These are phyloP conservation scores for Fusarium floridanum DNA, from an alignment of 2,329 filamentous ascomycete species.

Conservation along the genomic window DNA sequence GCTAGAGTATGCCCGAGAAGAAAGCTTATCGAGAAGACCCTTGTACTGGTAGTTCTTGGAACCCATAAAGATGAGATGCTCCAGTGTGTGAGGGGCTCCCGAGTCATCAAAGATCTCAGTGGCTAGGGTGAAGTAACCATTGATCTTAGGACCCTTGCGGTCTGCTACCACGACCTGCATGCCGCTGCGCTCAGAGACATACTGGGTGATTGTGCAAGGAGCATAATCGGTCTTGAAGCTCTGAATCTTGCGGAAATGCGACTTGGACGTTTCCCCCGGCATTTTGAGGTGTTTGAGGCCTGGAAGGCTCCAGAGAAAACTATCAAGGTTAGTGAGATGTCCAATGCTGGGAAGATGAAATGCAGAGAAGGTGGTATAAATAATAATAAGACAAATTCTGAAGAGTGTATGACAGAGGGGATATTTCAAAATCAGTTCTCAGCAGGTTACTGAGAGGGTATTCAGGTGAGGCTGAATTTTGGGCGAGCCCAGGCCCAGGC, in stretches of 20 bases:
- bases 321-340: slow-evolving; percentile 29
- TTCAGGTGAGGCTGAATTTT: not conserved
- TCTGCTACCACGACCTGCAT: slow-evolving; percentile 96
- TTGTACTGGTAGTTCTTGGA: slow-evolving; percentile 96
- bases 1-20: slow-evolving; percentile 90
- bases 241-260: slow-evolving; percentile 85
- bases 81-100: slow-evolving; percentile 88
- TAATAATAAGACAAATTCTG: too few relatives aligned
- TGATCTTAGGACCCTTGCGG: slow-evolving; percentile 92
- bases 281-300: slow-evolving; percentile 56
- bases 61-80: slow-evolving; percentile 88
- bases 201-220: slow-evolving; percentile 88
- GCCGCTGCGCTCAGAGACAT: slow-evolving; percentile 93
- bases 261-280: slow-evolving; percentile 63
- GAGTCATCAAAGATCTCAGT: slow-evolving; percentile 99
- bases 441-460: not conserved
- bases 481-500: not conserved
- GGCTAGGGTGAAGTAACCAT: slow-evolving; percentile 93
- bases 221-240: slow-evolving; percentile 92
- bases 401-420: not conserved
- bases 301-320: slow-evolving; percentile 37
- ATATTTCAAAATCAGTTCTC: not conserved
- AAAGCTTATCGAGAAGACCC: slow-evolving; percentile 92
- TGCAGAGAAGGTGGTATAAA: not conserved
- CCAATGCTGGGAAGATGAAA: not conserved